phyloP scores from a whole-genome alignment of 345 rosid genomes.

The Brassica rapa region DNA sequence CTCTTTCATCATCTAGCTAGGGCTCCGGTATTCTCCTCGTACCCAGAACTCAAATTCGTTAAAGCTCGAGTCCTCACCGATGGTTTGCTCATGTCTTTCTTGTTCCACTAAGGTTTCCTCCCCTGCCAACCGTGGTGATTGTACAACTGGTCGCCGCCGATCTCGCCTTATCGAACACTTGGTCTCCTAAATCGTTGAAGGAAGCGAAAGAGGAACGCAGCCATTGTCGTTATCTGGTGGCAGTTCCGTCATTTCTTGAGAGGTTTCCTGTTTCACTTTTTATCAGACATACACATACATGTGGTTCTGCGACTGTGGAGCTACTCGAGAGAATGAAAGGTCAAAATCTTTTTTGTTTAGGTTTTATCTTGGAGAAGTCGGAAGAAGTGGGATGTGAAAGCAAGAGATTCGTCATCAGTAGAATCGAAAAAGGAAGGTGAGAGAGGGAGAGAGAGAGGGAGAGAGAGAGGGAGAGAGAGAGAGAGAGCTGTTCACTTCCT shows the following conservation, averaged over 20 bases:
- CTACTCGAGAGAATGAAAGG: background rate
- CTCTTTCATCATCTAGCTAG: constrained; percentile 55
- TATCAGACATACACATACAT: background rate
- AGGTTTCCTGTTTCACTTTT: background rate
- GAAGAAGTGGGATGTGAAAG: background rate
- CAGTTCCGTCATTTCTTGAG: constrained; percentile 23
- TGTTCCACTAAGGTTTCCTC: constrained; percentile 40
- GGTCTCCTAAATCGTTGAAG: constrained; percentile 66
- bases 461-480: too few relatives aligned
- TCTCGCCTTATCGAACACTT: constrained; percentile 87
- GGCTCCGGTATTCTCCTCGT: constrained; percentile 50
- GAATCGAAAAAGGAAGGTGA: too few relatives aligned
- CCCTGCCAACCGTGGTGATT: constrained; percentile 43
- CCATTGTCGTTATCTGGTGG: constrained; percentile 14
- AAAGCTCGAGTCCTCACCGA: background rate
- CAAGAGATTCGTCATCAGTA: too few relatives aligned
- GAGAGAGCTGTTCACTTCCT: too few relatives aligned
- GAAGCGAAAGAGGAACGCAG: constrained; percentile 15
- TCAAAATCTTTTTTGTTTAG: constrained; percentile 1
- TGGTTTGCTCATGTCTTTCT: constrained; percentile 7
- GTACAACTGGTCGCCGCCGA: constrained; percentile 63
- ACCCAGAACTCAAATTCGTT: constrained; percentile 45
- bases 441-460: too few relatives aligned
- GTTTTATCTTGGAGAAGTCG: background rate
- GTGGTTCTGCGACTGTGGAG: background rate